A percentile compares a stretch with the other conserved stretches of the same genome.
These are phyloP conservation scores for Rosa hybrid DNA, from an alignment of 331 rosid genomes.

Conservation along the genomic window DNA sequence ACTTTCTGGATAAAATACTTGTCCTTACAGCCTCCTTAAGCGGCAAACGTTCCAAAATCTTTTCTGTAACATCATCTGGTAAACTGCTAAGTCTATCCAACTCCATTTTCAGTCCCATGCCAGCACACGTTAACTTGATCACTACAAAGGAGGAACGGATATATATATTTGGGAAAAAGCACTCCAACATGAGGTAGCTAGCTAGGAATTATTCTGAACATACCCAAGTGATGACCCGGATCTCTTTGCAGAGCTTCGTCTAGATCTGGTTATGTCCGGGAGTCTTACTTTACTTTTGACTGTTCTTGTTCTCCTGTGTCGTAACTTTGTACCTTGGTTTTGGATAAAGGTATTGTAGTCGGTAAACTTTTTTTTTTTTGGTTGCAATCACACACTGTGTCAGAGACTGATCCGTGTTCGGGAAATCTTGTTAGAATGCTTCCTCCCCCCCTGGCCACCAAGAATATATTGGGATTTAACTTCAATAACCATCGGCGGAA, in stretches of 20 bases:
- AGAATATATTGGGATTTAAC: too few species aligned
- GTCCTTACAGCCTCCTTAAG: slow-evolving; percentile 54
- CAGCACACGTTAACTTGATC: background rate
- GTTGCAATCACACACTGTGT: too few species aligned
- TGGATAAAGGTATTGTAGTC: too few species aligned
- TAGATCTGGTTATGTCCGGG: background rate
- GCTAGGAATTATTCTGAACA: background rate
- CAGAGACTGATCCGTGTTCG: too few species aligned
- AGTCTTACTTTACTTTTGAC: background rate
- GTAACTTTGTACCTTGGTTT: too few species aligned
- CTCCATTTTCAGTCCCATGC: background rate
- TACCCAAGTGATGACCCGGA: background rate
- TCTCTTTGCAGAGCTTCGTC: background rate
- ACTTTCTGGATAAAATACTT: slow-evolving; percentile 50
- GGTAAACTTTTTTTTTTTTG: too few species aligned
- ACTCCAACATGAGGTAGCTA: too few species aligned
- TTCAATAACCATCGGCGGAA: too few species aligned
- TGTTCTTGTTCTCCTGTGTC: background rate
- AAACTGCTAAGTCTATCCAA: slow-evolving; percentile 44
- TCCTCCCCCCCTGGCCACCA: too few species aligned
- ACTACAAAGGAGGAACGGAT: background rate
- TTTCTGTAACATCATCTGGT: slow-evolving; percentile 44
- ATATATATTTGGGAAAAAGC: background rate
- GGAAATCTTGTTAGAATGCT: too few species aligned
- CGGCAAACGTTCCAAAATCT: slow-evolving; percentile 26